phyloP scores from a whole-genome alignment of 257 asterid species.

The Ocimum tenuiflorum region DNA sequence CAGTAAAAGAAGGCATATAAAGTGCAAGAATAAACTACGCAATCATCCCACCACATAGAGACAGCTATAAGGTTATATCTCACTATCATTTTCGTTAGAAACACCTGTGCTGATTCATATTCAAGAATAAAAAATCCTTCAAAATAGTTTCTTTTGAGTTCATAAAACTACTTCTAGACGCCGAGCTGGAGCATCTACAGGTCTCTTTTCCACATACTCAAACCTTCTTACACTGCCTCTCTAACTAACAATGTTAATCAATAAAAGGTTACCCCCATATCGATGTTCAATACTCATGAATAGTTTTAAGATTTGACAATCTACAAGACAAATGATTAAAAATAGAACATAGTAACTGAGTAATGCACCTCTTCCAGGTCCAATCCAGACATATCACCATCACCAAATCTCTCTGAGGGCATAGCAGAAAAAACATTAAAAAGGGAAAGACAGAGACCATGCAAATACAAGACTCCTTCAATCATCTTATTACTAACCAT shows the following conservation, averaged over 20 bases:
- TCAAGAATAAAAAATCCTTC: background rate
- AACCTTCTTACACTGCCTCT: background rate
- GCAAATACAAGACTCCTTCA: background rate
- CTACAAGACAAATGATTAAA: background rate
- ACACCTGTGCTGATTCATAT: background rate
- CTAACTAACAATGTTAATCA: background rate
- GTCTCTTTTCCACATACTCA: background rate
- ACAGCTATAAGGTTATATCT: background rate
- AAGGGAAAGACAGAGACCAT: constrained; percentile 6
- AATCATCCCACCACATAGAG: background rate
- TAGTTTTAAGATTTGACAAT: background rate
- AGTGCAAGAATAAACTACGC: background rate
- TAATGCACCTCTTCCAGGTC: constrained; percentile 83
- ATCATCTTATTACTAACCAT: constrained; percentile 52
- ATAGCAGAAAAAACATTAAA: constrained; percentile 12
- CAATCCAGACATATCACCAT: constrained; percentile 76
- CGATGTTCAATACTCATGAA: background rate
- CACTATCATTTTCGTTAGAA: background rate
- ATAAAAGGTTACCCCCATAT: background rate
- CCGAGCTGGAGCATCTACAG: background rate
- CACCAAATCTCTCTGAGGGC: constrained; percentile 83
- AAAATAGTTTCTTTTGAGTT: background rate
- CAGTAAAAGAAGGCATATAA: background rate
- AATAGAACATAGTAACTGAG: constrained; percentile 2
- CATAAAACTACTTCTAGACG: background rate